These are phyloP conservation scores for Eucalyptus erythrocorys DNA, from an alignment of 345 rosid genomes.

Conservation along the genomic window DNA sequence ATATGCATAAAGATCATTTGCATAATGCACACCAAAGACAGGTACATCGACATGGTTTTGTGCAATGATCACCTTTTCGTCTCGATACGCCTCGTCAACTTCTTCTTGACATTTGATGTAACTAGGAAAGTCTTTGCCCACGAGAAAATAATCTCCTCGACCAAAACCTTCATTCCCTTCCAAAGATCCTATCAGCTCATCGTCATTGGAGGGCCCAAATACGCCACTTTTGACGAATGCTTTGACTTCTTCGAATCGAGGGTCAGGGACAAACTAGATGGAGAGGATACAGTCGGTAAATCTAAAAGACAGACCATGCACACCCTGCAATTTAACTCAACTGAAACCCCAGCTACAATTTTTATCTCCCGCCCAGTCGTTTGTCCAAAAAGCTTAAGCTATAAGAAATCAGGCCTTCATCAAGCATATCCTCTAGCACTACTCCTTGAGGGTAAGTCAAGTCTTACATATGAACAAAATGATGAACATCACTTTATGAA, in stretches of 20 bases:
- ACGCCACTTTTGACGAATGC: conserved; percentile 28
- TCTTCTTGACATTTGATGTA: conserved; percentile 46
- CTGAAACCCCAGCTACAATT: not conserved
- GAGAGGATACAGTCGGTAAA: not conserved
- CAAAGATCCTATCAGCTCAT: conserved; percentile 32
- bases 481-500: not conserved
- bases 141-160: conserved; percentile 38
- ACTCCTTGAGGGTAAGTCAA: not conserved
- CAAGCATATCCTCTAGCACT: not conserved
- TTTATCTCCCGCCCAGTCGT: not conserved
- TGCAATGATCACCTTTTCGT: conserved; percentile 21
- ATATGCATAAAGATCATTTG: not conserved
- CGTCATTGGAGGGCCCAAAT: conserved; percentile 28
- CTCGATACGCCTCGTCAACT: conserved; percentile 41
- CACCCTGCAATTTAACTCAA: not conserved
- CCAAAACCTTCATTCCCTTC: conserved; percentile 50
- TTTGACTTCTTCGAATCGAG: conserved; percentile 37
- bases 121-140: conserved; percentile 49
- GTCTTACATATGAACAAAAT: not conserved
- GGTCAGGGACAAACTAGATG: conserved; percentile 26
- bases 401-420: not conserved
- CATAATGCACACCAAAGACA: not conserved
- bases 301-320: not conserved
- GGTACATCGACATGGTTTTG: not conserved
- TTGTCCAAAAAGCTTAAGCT: not conserved